Evolutionary conservation across 495 filamentous ascomycete genomes (phyloP), one percentile per base, ranked within the genome.

Genomic region (Hypoxylon fragiforme): DNA sequence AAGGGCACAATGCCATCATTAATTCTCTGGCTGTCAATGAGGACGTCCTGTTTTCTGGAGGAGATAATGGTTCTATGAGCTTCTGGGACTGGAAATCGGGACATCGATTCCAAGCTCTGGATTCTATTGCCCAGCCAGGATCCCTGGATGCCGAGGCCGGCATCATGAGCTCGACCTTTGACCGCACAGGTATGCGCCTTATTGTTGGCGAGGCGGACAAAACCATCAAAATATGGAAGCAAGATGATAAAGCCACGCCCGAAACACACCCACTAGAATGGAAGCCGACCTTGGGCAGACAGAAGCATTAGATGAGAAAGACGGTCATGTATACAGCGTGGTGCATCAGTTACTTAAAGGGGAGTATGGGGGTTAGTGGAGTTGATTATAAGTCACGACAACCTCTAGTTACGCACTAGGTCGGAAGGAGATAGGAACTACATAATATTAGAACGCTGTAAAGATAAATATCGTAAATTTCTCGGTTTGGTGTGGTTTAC

Each of bases 41-140:
- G 54, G 90, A 96, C 65, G 89, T 97, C 7, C 71, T 97, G 20
- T 97, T 97, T 72, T 95, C 91, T 8, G 95, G 95, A 8, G 92
- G 88, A 39, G 95, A 99, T 58, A 95, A 97, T 63, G 95, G 95
- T 34, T 92, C 89, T 45, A 94, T 97, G 80, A 87, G 83, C 60
- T 97, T 99, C 79, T 99, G 91, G 88, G 95, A 99, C 71, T 99
- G 95, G 95, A 97, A 97, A 77, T 90, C 91, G 2, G 95, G 95
- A 0, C 82, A 97, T 63, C 79, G 87, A 15, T 97, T 90, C 73
- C 95, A 99, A 72, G 78, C 80, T 8, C 74, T 91, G 8, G 90
- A 97, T 41, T 95, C 88, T 4, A 90, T 86, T 7, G 94, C 94
- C 1, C 95, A 99, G 72, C 95, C 95, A 0, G 94, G 95, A 46